Evolutionary conservation across 2,329 filamentous ascomycete genomes (phyloP), one percentile per base, ranked within the genome.

Genomic region (Didymella lethalis): DNA sequence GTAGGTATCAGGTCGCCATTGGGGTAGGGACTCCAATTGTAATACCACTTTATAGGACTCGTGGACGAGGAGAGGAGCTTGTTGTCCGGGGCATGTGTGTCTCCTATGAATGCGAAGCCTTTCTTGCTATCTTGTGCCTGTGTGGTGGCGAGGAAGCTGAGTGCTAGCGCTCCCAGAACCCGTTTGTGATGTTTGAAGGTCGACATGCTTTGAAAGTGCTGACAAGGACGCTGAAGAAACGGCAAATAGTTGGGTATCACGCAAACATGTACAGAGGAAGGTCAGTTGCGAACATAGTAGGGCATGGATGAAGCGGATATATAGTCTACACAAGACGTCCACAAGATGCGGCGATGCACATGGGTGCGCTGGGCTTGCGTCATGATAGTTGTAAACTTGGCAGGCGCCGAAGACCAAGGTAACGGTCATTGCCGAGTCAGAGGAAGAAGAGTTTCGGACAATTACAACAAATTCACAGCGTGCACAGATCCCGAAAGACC

Each of bases 11-110:
- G 87, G 43, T 79, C 78, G 85, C 84, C 4, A 87, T 89, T 23
- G 74, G 76, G 48, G 81, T 78, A 77, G 14, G 83, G 75, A 20
- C 79, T 78, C 78, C 93, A 95, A 79, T 93, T 94, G 83, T 94
- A 95, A 81, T 95, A 95, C 91, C 92, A 95, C 2, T 86, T 88
- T 49, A 95, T 75, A 43, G 87, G 86, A 7, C 84, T 86, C 34
- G 82, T 85, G 43, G 80, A 74, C 48, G 23, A 80, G 85, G 89
- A 92, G 64, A 90, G 80, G 48, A 83, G 75, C 76, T 90, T 85
- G 76, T 93, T 91, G 36, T 82, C 67, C 1, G 85, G 80, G 47
- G 81, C 77, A 5, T 84, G 75, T 4, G 79, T 69, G 65, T 87
- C 84, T 16, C 86, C 83, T 10, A 90, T 85, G 75, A 87, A 92